These are phyloP conservation scores for Angomonas deanei DNA, from an alignment of 208 protist species.

Conservation along the genomic window DNA sequence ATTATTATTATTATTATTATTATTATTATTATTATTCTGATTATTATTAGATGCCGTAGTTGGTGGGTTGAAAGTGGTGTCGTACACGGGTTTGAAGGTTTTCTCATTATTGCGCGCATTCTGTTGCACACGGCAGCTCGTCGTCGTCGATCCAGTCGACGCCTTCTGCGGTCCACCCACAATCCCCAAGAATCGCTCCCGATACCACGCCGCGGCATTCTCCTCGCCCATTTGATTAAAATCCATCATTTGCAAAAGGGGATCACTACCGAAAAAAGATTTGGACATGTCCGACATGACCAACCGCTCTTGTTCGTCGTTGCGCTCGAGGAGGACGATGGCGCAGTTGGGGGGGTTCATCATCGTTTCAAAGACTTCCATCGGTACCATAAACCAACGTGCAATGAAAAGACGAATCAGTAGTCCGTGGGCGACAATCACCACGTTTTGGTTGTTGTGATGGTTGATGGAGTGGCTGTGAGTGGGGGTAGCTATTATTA, in stretches of 20 bases:
- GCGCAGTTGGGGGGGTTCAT: slow-evolving; percentile 85
- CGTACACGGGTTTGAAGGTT: no score
- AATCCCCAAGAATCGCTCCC: slow-evolving; percentile 50
- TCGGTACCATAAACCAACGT: slow-evolving; percentile 76
- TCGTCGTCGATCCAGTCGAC: no score
- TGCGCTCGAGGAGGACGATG: slow-evolving; percentile 75
- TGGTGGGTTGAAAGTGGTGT: neutral
- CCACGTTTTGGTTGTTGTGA: slow-evolving; percentile 69
- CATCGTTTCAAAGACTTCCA: slow-evolving; percentile 87
- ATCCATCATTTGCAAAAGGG: slow-evolving; percentile 78
- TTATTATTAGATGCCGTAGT: neutral
- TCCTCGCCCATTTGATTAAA: slow-evolving; percentile 64
- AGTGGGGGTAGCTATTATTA: no score
- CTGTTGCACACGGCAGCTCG: no score
- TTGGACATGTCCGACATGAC: slow-evolving; percentile 84
- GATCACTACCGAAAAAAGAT: slow-evolving; percentile 74
- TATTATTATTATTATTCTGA: no score
- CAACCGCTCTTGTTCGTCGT: slow-evolving; percentile 43
- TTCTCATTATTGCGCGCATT: no score
- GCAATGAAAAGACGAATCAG: slow-evolving; percentile 83
- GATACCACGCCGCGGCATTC: slow-evolving; percentile 50
- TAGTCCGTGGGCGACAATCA: slow-evolving; percentile 85
- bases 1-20: no score
- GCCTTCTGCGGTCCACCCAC: no score
- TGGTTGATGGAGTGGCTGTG: slow-evolving; percentile 13